Conservation (phyloP, 768 basidiomycete species). For the Leccinum subtestaceum region DNA sequence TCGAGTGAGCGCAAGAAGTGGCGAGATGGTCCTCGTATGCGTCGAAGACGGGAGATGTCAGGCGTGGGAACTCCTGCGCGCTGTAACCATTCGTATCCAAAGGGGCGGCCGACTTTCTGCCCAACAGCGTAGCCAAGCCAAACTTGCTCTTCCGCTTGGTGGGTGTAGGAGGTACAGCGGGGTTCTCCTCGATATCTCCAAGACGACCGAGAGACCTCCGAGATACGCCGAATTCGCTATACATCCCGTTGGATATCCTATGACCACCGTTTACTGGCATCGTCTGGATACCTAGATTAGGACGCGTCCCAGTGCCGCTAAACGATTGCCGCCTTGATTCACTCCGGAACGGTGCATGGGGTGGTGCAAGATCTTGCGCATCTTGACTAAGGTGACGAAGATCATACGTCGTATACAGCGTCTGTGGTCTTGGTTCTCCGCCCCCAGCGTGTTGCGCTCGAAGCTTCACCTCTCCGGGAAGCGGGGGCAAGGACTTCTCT, state of each 20-base stretch:
- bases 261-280: slow-evolving; percentile 40
- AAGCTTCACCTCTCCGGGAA: slow-evolving; percentile 55
- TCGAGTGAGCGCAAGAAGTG: slow-evolving; percentile 48
- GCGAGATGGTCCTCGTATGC: slow-evolving; percentile 47
- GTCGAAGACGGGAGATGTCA: slow-evolving; percentile 43
- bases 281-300: slow-evolving; percentile 51
- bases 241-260: slow-evolving; percentile 41
- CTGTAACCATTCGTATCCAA: slow-evolving; percentile 33
- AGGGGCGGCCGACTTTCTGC: slow-evolving; percentile 43
- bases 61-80: slow-evolving; percentile 48
- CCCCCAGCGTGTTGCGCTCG: slow-evolving; percentile 35
- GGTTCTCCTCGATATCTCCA: slow-evolving; percentile 30
- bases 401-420: slow-evolving; percentile 61
- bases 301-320: slow-evolving; percentile 58
- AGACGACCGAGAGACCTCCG: slow-evolving; percentile 51
- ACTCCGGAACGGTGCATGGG: slow-evolving; percentile 60
- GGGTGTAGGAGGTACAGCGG: slow-evolving; percentile 32
- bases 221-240: slow-evolving; percentile 74
- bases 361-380: slow-evolving; percentile 53
- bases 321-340: slow-evolving; percentile 77
- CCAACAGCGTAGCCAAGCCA: slow-evolving; percentile 63
- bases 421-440: slow-evolving; percentile 56
- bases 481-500: slow-evolving; percentile 78
- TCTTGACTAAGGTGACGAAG: slow-evolving; percentile 46
- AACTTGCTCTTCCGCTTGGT: slow-evolving; percentile 74